Base-by-base conservation (phyloP, 805 yeast species). In the Yarrowia sp. region DNA sequence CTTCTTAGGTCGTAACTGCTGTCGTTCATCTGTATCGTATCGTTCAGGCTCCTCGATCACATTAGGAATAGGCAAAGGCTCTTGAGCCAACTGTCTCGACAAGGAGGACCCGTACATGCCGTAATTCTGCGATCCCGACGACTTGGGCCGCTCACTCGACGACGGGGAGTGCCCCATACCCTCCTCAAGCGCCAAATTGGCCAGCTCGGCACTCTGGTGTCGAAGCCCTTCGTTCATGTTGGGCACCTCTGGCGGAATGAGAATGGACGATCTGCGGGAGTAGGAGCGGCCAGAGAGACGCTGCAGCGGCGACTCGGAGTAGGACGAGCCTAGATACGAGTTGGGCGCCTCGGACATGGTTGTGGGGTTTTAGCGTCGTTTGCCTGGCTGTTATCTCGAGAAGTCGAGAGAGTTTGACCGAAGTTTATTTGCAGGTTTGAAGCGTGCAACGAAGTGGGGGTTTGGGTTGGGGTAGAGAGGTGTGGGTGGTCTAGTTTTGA, bases 241-340 rank as follows among this genome's bases (percentile, higher is more conserved):
- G 57, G 65, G 65, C 17, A 48, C 57, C 18, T 55, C 36, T 13
- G 64, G 51, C 10, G 55, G 48, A 8, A 41, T 9, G 38, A 38
- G 31, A 38, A 61, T 47, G n/a, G 64, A 58, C 42, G 50, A 15
- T 44, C 64, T 43, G 8, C 64, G 51, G 11, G 64, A 58, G 36
- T 58, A 58, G 28, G 64, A 43, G 32, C 64, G 51, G 14, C 64
- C 64, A 3, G 43, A 31, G 5, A 58, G 32, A n/a, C 64, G 64
- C 64, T 58, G 64, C 28, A 58, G 51, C 15, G 64, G 64, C 50
- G 51, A 43, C 43, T 58, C 64, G 22, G 64, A 58, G 35, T 33
- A 58, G 11, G 64, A 58, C 22, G 64, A 58, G 50, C 64, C 64
- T 42, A 58, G 15, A 10, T 58, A 58, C 22, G 50, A 35, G 43